Evolutionary conservation across 148 eudicot genomes (phyloP), one percentile per base, ranked within the genome.

Genomic region (Arbutus unedo): DNA sequence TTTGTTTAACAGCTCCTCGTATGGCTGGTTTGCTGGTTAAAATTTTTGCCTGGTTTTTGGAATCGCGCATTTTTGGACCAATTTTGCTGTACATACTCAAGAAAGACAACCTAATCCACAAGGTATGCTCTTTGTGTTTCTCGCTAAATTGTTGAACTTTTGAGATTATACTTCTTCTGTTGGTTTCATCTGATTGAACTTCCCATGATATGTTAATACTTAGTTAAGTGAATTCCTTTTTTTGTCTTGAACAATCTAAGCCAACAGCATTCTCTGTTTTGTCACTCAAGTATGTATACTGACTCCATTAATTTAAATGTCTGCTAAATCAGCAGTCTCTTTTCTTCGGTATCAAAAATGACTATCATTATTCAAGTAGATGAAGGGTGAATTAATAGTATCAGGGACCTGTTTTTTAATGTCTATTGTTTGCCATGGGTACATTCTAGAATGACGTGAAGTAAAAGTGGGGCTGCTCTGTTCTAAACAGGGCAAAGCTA

Each of bases 21-120:
- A 89, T 94, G 95, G 91, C 98, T 60, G 99, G 99, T 81, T 83
- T 90, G 70, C 68, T 96, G 86, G 93, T 93, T 79, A 96, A 91
- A 82, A 83, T 94, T 4, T 91, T 92, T 83, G 93, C 89, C 23
- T 93, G 94, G 98, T 79, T 94, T 57, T 82, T 96, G 84, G 95
- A 94, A 85, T 87, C 82, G 9, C 89, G 87, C 64, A 86, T 96
- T 72, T 14, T 96, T 55, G 96, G 98, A 78, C 72, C 72, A 59
- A 73, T 93, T 44, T 51, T 93, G 21, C 14, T 88, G 50, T 91
- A 93, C 86, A 73, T 96, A 77, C 84, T 96, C 81, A 94, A 93
- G 91, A 93, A 84, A 82, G 87, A 91, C 81, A 96, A 96, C 83
- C 85, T 93, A 85, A 83, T 96, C 81, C 94, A 93, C 87, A 89